Base-by-base conservation (phyloP, 1,284 basidiomycete species). In the Trichosporon inkin region DNA sequence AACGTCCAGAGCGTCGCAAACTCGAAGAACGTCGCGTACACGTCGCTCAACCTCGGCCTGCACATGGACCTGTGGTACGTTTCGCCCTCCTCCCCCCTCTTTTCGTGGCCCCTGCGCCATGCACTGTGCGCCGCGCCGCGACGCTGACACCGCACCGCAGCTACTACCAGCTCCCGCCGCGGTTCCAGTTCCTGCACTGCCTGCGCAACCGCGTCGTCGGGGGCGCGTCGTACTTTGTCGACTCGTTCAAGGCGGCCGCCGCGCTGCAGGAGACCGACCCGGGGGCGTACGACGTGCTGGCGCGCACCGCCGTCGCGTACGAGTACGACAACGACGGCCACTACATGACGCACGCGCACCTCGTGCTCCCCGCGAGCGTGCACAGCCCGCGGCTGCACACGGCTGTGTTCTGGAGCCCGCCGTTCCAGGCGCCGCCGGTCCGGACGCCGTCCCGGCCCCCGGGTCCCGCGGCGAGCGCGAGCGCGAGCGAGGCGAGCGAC, bases 11-110 rank as follows among this genome's bases (percentile, higher is more conserved):
- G 86, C 64, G 73, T 89, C 44, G 73, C 71, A 3, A 79, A 78
- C 51, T 89, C 88, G 67, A 85, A 84, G 67, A 99, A 99, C 77
- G 92, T 99, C 62, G 95, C 95, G 2, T 97, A 97, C 75, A 99
- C 95, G 6, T 88, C 92, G 74, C 81, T 96, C 17, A 85, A 91
- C 68, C 82, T 99, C 2, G 93, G 89, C 0, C 75, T 95, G 19
- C 95, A 98, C 73, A 92, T 93, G 88, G 94, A 98, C 78, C 79
- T 96, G 0, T 77, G 89, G 90, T 94, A 68, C 66, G 89, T 82
- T n/a, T n/a, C n/a, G n/a, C n/a, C n/a, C n/a, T n/a, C n/a, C n/a
- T n/a, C n/a, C n/a, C n/a, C n/a, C n/a, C n/a, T n/a, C n/a, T n/a
- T n/a, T n/a, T n/a, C n/a, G n/a, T n/a, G n/a, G n/a, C n/a, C n/a